Base-by-base conservation (phyloP, 1,139 yeast genomes). In the Saccharomyces hybrid region DNA sequence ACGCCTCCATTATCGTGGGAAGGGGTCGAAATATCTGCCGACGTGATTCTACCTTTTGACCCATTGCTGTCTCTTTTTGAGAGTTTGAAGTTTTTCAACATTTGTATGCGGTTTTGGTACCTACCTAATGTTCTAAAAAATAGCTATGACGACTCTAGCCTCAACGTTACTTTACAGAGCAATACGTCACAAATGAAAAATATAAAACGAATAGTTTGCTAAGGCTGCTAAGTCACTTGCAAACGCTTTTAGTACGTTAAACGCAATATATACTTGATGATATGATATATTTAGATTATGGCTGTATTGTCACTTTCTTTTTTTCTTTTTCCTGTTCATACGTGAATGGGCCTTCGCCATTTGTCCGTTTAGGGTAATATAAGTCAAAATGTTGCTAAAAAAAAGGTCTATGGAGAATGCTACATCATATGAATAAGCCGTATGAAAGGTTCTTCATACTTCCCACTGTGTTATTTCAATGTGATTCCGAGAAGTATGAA, bases 11-110 rank as follows among this genome's bases (percentile, higher is more conserved):
- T 56, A 14, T 60, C 63, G 42, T 58, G 59, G 7, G 69, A 61
- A 3, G 70, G 70, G 1, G 66, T 59, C 23, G 70, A 66, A 19
- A 67, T 67, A 49, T 67, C 69, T 14, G 70, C 66, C 19, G 70
- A 67, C 2, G 69, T 66, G 27, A 67, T 64, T 48, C 68, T 60
- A 13, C 64, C 57, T 48, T 62, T 65, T 2, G 67, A 56, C 13
- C 60, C 56, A 27, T 57, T 56, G 47, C 66, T 60, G 16, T 65
- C 67, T 55, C 59, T 58, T 38, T 58, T 60, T 6, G 63, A 53
- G 9, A 66, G 57, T 53, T 63, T 67, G 51, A 67, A 63, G 47
- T 64, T 63, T 62, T 65, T 54, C 27, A 60, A 48, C 63, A 60
- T 60, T 5, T 14, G 3, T 28, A 19, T 3, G 38, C 29, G 29